Percentiles rank a stretch among this genome's conserved stretches.
These are phyloP conservation scores for Chaetomiaceae sp. DNA, from an alignment of 2,329 filamentous ascomycete species.

Conservation along the genomic window DNA sequence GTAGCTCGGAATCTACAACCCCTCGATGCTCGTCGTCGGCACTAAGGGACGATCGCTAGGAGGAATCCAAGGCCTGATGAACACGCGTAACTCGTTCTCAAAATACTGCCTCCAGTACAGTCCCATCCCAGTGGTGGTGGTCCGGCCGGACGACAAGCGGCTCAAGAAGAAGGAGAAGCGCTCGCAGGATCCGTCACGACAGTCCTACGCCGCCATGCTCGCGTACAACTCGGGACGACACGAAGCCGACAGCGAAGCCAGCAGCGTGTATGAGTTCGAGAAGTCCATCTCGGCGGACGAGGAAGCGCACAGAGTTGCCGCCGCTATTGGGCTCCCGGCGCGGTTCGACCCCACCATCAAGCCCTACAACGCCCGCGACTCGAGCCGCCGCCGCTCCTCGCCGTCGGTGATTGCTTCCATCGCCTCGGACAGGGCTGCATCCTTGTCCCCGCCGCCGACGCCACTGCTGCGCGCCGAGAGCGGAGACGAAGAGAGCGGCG, in stretches of 20 bases:
- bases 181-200: constrained; percentile 65
- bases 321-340: constrained; percentile 56
- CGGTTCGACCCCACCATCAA: constrained; percentile 60
- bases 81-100: constrained; percentile 72
- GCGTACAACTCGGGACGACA: constrained; percentile 54
- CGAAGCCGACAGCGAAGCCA: constrained; percentile 51
- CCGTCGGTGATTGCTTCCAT: constrained; percentile 10
- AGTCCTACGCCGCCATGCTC: constrained; percentile 72
- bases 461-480: constrained; percentile 24
- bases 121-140: constrained; percentile 87
- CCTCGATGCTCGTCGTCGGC: constrained; percentile 84
- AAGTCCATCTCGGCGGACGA: constrained; percentile 51
- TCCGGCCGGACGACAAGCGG: constrained; percentile 78
- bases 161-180: constrained; percentile 87
- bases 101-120: constrained; percentile 95
- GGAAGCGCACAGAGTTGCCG: constrained; percentile 59
- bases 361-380: constrained; percentile 35
- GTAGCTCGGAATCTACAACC: constrained; percentile 86
- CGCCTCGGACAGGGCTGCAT: constrained; percentile 5
- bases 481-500: constrained; percentile 42
- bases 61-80: constrained; percentile 78
- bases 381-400: constrained; percentile 13
- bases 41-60: constrained; percentile 79
- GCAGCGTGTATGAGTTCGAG: constrained; percentile 49
- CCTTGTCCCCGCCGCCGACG: constrained; percentile 19